Evolutionary conservation across 768 basidiomycete species (phyloP), one percentile per base, ranked within the genome.

Genomic region (Tricholoma furcatifolium): DNA sequence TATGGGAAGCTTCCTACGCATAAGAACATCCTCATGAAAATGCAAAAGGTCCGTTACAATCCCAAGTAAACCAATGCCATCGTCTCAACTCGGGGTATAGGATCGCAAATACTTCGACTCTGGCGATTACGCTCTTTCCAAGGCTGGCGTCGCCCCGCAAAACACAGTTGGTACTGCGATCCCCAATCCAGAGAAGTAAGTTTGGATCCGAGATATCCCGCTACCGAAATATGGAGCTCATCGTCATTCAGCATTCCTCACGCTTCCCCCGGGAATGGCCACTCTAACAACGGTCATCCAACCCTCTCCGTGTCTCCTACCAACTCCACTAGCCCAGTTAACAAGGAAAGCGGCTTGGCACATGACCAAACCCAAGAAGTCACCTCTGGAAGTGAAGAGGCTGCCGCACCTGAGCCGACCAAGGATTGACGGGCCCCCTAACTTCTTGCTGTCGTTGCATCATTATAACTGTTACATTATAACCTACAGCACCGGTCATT

Each of bases 101-200:
- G 96, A 99, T 66, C 91, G 97, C 64, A 98, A 98, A 73, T 99
- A 93, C 75, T 99, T 99, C 70, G 97, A 98, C 73, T 98, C 96
- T 51, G 97, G 97, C 53, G 97, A 99, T 70, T 98, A 98, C 65
- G 95, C 95, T 27, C 78, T 99, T 60, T 93, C 93, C 46, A 98
- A 98, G 70, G 97, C 97, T 2, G 90, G 97, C 23, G 86, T 88
- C 43, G 79, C 87, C n/a, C 87, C 91, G 43, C 91, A 92, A 68
- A 90, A 80, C 58, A 79, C 84, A 2, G 93, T 98, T 50, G 97
- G 97, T 24, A 98, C 95, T 8, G 91, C 93, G 32, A 98, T 98
- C 60, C 96, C 97, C n/a, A 94, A 91, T 70, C 95, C 97, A 24
- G 92, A 98, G 73, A 92, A 91, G 94, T 96, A 65, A 57, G 91